Conservation (phyloP, 2,329 filamentous ascomycete species). For the Venturia asperata region DNA sequence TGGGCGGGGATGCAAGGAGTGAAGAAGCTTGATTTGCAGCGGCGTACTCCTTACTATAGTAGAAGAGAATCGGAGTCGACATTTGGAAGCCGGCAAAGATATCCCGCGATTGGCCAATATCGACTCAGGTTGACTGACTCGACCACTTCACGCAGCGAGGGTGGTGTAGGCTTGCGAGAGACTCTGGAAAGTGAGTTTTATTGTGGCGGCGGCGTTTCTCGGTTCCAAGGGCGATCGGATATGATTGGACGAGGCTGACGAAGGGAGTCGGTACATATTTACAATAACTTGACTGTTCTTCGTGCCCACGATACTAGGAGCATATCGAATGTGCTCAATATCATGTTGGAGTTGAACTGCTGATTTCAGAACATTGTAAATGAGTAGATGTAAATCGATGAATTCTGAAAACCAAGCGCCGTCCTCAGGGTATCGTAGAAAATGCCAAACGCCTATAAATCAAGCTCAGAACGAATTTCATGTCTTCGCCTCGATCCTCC, state of each 20-base stretch:
- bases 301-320: no score
- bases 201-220: background rate
- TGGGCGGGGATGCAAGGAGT: background rate
- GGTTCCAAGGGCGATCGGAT: background rate
- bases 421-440: background rate
- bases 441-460: background rate
- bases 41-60: background rate
- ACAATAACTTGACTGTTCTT: background rate
- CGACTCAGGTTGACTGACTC: background rate
- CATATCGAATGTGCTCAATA: no score
- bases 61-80: no score
- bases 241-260: background rate
- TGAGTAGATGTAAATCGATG: background rate
- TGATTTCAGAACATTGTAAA: no score
- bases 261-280: background rate
- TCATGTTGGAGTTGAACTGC: no score
- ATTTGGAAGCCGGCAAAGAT: background rate
- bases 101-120: background rate
- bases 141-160: background rate
- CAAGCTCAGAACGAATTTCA: background rate
- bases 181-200: background rate
- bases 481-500: slow-evolving; percentile 46
- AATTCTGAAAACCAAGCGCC: background rate
- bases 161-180: background rate
- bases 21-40: background rate